Evolutionary conservation across 345 rosid genomes (phyloP), one percentile per base, ranked within the genome.

Genomic region (Gynandropsis gynandra): DNA sequence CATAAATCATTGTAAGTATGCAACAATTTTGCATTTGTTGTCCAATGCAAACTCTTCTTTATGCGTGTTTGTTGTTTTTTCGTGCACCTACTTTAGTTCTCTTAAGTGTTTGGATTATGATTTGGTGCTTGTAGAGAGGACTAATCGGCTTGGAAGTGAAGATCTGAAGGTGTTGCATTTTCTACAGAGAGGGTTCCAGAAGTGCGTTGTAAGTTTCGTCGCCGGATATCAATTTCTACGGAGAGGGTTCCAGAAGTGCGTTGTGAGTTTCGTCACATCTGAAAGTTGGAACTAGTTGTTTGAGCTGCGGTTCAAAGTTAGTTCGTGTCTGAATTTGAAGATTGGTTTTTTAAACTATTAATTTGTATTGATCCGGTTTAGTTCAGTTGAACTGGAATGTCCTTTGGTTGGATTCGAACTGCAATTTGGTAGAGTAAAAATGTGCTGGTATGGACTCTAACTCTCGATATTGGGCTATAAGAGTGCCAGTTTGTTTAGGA

Each of bases 131-230:
- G 51, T 55, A 87, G 96, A 80, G 72, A 71, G 52, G 39, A 67
- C 50, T 42, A 56, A 61, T 66, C 63, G 61, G 59, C 77, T 82
- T 32, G 72, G 84, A 44, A 68, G 52, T 69, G 85, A 80, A 48
- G 93, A 90, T 74, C 62, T 72, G 56, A 71, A 73, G 43, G 87
- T 96, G 9, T 57, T 90, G 75, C 79, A 64, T 52, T 76, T 82
- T 29, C 61, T 83, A 8, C 89, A 78, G 68, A 69, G 17, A 63
- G 70, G 54, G 59, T 92, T 92, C 69, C 72, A 68, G 66, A 87
- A 87, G 75, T 92, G 95, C 67, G 96, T 92, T 70, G 95, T 92
- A 68, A 76, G 82, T 76, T 31, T 20, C 39, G 16, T 15, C 7
- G 41, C 41, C 8, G 13, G 46, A 35, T 32, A 64, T 64, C 41